Base-by-base conservation (phyloP, 2,329 filamentous ascomycete genomes). In the Trichoderma sp. region DNA sequence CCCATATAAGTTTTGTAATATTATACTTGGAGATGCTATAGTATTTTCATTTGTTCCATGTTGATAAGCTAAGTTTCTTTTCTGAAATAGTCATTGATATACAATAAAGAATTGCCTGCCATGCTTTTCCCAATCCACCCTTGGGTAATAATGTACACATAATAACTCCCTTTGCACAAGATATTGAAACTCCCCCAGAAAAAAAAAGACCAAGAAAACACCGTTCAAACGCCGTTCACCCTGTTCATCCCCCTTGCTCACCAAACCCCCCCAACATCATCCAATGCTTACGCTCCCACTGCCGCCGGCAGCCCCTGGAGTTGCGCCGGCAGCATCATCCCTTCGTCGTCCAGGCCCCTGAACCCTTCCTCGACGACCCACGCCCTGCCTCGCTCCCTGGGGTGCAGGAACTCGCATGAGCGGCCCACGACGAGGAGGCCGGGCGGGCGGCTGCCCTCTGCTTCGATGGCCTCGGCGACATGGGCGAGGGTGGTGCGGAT, bases 331-430 rank as follows among this genome's bases (percentile, higher is more conserved):
- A 43, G 73, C 47, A 78, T 73, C 47, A 78, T 74, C n/a, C 74
- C 77, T 26, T 82, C 81, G 72, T 95, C 92, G 67, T 95, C 92
- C 68, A 97, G 80, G 0, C 91, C 92, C 74, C 86, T 86, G 77
- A 97, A 97, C 0, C 94, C 95, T 62, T 98, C 95, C 80, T 98
- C 94, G 0, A 97, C 93, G 0, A 87, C 83, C 95, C 95, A 98
- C 71, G 89, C 89, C 76, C 89, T 86, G 2, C 86, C 87, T 71
- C 82, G 83, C 43, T 87, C 85, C 20, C 84, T 82, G 26, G 85
- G 83, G 74, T 91, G 87, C 71, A 98, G 81, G 6, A 94, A 93
- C 77, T 93, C 91, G 76, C 96, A 99, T 4, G 94, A 93, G 59
- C 87, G 85, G 0, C 96, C 96, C 0, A 97, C 91, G 0, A 98